phyloP scores from a whole-genome alignment of 352 stramenopile species.

The Phytophthora ohioensis region DNA sequence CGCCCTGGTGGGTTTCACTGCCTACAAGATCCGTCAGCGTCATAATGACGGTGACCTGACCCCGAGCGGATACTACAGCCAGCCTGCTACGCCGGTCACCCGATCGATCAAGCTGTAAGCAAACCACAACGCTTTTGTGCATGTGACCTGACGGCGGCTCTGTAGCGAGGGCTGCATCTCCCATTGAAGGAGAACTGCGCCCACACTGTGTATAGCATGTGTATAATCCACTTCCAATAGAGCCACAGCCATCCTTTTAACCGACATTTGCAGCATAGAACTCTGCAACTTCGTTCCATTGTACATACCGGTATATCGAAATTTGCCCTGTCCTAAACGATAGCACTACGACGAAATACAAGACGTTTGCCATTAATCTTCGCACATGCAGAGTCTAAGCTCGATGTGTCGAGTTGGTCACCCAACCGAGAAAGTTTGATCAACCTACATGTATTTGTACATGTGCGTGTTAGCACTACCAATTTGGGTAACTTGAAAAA shows the following conservation, averaged over 20 bases:
- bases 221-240: conserved; percentile 35
- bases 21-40: conserved; percentile 43
- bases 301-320: too few relatives aligned
- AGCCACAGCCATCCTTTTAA: conserved; percentile 26
- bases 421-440: too few relatives aligned
- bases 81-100: conserved; percentile 26
- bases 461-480: too few relatives aligned
- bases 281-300: too few relatives aligned
- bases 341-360: too few relatives aligned
- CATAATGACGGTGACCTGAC: conserved; percentile 27
- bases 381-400: too few relatives aligned
- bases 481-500: too few relatives aligned
- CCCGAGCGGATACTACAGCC: conserved; percentile 41
- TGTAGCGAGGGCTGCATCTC: conserved; percentile 13
- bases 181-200: conserved; percentile 7
- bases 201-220: conserved; percentile 40
- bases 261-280: background rate
- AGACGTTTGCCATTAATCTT: too few relatives aligned
- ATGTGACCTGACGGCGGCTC: conserved; percentile 33
- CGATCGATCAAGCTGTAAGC: conserved; percentile 35
- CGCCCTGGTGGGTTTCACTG: conserved; percentile 49
- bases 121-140: conserved; percentile 37
- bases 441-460: too few relatives aligned
- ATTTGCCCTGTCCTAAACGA: too few relatives aligned
- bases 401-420: too few relatives aligned